phyloP scores from a whole-genome alignment of 73 alveolate genomes.

The Blepharisma japonicum region DNA sequence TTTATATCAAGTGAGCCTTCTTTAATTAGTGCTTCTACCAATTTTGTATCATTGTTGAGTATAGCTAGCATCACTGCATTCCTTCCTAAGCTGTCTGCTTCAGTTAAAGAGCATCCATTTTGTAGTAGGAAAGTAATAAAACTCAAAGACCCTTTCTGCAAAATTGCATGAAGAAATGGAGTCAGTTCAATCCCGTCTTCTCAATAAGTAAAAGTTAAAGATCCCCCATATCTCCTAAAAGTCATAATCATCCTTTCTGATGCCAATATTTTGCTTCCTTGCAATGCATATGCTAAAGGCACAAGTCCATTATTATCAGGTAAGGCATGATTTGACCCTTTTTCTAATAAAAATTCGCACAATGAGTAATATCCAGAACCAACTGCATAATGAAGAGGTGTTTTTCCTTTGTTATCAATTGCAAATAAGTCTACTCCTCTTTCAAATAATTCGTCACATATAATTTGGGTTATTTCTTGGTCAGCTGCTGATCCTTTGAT shows the following conservation, averaged over 20 bases:
- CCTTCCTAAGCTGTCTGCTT: conserved; percentile 38
- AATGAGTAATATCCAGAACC: not conserved
- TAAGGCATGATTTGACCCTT: not conserved
- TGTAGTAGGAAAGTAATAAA: not conserved
- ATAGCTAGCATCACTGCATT: conserved; percentile 61
- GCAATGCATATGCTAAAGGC: conserved; percentile 15
- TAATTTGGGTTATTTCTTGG: conserved; percentile 19
- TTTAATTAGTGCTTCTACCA: conserved; percentile 44
- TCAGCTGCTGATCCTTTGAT: conserved; percentile 37
- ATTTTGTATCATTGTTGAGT: conserved; percentile 56
- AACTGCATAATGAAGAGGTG: conserved; percentile 67
- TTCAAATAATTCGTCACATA: conserved; percentile 25
- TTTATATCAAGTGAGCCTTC: conserved; percentile 44
- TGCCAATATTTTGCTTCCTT: not conserved
- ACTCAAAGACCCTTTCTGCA: not conserved
- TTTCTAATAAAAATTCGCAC: not conserved
- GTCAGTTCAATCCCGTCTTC: not conserved
- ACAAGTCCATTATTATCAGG: not conserved
- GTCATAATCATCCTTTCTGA: not conserved
- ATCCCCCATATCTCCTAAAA: not conserved
- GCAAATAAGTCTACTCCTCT: conserved; percentile 56
- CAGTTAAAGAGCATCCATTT: not conserved
- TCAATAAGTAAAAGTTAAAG: not conserved
- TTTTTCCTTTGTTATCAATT: conserved; percentile 46
- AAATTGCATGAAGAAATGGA: conserved; percentile 9